These are phyloP conservation scores for Trichoderma harzianum DNA, from an alignment of 2,329 filamentous ascomycete species.

Conservation along the genomic window DNA sequence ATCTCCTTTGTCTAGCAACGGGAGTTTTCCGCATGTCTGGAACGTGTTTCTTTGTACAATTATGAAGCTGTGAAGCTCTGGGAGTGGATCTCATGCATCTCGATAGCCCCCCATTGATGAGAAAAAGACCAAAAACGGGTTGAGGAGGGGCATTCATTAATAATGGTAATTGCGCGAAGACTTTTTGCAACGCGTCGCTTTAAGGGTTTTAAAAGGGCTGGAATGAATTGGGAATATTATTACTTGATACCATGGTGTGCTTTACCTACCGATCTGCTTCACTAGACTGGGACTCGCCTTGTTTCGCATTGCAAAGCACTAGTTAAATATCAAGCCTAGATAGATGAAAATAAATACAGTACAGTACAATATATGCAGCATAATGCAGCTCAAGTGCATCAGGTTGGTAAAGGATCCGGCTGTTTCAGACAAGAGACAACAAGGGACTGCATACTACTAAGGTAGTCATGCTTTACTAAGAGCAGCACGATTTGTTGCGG, in stretches of 20 bases:
- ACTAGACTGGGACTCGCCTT: background rate
- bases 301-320: background rate
- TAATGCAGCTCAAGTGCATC: background rate
- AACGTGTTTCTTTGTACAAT: background rate
- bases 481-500: background rate
- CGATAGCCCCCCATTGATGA: background rate
- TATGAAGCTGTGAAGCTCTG: background rate
- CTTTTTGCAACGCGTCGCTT: background rate
- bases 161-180: slow-evolving; percentile 1
- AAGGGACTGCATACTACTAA: background rate
- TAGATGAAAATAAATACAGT: background rate
- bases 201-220: background rate
- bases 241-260: background rate
- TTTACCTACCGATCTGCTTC: background rate
- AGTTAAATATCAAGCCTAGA: background rate
- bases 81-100: background rate
- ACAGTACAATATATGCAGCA: background rate
- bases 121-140: background rate
- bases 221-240: background rate
- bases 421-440: background rate
- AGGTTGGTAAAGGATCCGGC: background rate
- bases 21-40: background rate
- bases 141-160: background rate
- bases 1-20: background rate
- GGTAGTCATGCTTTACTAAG: background rate